Percentiles rank a stretch among this genome's conserved stretches.
Evolutionary conservation across 2,329 filamentous ascomycete genomes (phyloP).

Genomic region (Colletotrichum sp.): DNA sequence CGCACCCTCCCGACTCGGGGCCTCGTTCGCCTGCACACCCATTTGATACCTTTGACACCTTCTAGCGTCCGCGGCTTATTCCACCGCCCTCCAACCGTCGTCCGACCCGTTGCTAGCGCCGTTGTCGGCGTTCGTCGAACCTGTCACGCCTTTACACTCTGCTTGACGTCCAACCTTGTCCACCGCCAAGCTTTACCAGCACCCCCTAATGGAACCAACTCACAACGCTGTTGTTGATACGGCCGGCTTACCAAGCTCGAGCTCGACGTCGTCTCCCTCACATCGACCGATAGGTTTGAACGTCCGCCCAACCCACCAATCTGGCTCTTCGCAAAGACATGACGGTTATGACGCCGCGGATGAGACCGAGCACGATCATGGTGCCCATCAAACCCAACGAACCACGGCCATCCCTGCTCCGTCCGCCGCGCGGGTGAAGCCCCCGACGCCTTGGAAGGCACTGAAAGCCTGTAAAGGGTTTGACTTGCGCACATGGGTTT

Average conservation of each 20-base stretch:
- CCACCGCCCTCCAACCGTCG: background rate
- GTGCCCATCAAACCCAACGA: background rate
- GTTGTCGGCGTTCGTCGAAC: background rate
- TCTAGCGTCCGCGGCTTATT: background rate
- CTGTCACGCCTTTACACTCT: background rate
- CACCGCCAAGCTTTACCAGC: background rate
- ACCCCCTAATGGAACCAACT: background rate
- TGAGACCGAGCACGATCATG: background rate
- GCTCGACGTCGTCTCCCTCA: background rate
- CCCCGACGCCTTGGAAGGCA: background rate
- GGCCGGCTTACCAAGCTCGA: background rate
- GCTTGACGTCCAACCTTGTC: background rate
- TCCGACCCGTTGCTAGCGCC: background rate
- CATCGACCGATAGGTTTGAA: background rate
- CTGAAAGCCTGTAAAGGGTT: constrained; percentile 6
- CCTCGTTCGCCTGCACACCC: background rate
- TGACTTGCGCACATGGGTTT: constrained; percentile 15
- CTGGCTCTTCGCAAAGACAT: background rate
- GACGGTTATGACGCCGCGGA: background rate
- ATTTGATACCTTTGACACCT: background rate
- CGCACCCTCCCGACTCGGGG: background rate
- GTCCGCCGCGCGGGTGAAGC: background rate
- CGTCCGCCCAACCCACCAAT: background rate
- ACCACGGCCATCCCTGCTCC: background rate
- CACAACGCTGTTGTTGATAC: background rate